phyloP scores from a whole-genome alignment of 176 grass and related monocot species.

The Alloteropsis semialata region DNA sequence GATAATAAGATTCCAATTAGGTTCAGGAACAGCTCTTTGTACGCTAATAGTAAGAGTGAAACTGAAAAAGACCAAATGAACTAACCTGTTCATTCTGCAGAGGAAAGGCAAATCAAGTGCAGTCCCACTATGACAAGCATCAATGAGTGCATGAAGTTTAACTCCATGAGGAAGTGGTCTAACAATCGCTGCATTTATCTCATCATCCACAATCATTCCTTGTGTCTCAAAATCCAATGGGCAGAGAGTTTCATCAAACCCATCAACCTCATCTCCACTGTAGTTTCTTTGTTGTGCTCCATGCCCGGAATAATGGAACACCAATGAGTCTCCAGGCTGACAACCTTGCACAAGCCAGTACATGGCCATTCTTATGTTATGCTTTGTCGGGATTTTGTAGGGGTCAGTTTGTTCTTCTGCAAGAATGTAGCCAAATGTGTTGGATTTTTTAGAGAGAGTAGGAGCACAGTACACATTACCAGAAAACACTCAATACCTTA shows the following conservation, averaged over 20 bases:
- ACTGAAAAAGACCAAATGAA: not conserved
- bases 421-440: constrained; percentile 26
- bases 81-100: constrained; percentile 86
- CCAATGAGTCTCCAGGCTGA: constrained; percentile 90
- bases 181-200: constrained; percentile 78
- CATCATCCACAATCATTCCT: constrained; percentile 98
- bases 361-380: constrained; percentile 95
- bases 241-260: constrained; percentile 88
- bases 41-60: not conserved
- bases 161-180: constrained; percentile 81
- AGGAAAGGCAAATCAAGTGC: constrained; percentile 90
- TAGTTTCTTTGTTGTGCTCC: constrained; percentile 93
- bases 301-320: constrained; percentile 98
- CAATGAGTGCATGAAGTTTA: constrained; percentile 93
- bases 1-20: constrained; percentile 9
- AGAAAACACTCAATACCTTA: not conserved
- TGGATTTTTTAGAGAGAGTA: not conserved
- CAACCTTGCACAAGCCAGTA: constrained; percentile 95
- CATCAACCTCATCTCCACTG: constrained; percentile 83
- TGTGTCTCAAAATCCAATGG: constrained; percentile 97
- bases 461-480: not conserved
- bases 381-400: constrained; percentile 80
- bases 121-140: constrained; percentile 97
- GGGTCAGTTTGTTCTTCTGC: constrained; percentile 97
- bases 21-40: constrained; percentile 6